Evolutionary conservation across 805 yeast genomes (phyloP).

Genomic region (Candida nemodendra): DNA sequence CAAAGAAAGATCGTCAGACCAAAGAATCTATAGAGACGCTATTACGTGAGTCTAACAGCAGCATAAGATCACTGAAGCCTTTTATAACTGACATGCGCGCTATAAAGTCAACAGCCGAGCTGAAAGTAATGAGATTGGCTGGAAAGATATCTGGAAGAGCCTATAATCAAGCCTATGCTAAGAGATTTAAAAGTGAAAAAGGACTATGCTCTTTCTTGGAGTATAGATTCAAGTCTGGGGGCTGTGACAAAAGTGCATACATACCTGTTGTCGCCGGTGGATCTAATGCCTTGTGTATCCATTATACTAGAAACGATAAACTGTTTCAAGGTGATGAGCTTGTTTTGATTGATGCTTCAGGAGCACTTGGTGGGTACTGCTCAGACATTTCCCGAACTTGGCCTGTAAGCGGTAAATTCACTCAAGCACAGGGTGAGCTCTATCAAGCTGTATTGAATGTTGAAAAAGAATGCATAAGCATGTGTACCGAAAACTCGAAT

Average conservation of each 20-base stretch:
- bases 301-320: conserved; percentile 91
- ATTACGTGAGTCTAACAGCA: conserved; percentile 33
- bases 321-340: conserved; percentile 66
- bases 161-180: conserved; percentile 77
- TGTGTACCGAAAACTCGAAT: conserved; percentile 55
- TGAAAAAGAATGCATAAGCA: conserved; percentile 71
- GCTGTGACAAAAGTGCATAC: conserved; percentile 88
- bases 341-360: conserved; percentile 94
- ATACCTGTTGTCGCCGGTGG: conserved; percentile 98
- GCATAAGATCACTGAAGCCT: conserved; percentile 42
- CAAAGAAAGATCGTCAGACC: conserved; percentile 10
- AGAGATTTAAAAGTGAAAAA: conserved; percentile 66
- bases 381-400: conserved; percentile 96
- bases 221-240: conserved; percentile 77
- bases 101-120: conserved; percentile 73
- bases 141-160: conserved; percentile 81
- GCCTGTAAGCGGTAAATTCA: conserved; percentile 80
- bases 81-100: conserved; percentile 53
- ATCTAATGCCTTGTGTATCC: conserved; percentile 82
- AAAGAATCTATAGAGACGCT: conserved; percentile 25
- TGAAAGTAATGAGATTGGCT: conserved; percentile 76
- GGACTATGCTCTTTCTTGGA: conserved; percentile 79
- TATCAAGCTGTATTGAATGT: conserved; percentile 87
- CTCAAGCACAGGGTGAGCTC: conserved; percentile 76
- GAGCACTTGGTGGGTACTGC: conserved; percentile 88